Conservation (phyloP, 108 stramenopile species). For the Seminavis robusta region DNA sequence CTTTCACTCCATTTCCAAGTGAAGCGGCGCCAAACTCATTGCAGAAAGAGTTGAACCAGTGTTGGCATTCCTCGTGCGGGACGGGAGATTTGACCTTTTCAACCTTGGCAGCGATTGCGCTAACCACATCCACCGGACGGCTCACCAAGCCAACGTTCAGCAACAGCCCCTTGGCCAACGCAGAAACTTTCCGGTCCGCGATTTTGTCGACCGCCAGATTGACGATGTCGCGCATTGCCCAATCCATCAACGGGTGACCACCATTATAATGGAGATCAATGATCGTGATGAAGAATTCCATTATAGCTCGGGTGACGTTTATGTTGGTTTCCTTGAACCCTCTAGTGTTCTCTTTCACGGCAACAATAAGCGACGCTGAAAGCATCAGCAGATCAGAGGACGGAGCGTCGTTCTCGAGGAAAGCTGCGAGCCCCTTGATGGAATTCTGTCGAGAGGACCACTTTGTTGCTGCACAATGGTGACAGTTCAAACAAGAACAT, state of each 20-base stretch:
- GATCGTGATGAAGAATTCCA: conserved; percentile 55
- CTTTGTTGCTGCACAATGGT: conserved; percentile 41
- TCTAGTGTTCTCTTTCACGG: conserved; percentile 65
- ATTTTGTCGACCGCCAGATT: conserved; percentile 65
- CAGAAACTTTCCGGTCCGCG: conserved; percentile 70
- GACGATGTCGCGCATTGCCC: conserved; percentile 39
- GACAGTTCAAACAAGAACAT: not conserved
- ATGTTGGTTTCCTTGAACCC: conserved; percentile 84
- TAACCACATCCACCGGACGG: conserved; percentile 41
- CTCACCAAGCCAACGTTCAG: conserved; percentile 49
- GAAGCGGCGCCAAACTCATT: conserved; percentile 66
- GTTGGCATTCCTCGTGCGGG: conserved; percentile 64
- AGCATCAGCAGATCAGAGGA: conserved; percentile 8
- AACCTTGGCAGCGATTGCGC: conserved; percentile 20
- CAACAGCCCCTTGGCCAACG: conserved; percentile 42
- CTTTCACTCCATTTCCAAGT: conserved; percentile 41
- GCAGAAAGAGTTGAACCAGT: conserved; percentile 50
- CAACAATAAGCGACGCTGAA: conserved; percentile 41
- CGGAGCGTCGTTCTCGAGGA: conserved; percentile 19
- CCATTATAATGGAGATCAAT: conserved; percentile 36
- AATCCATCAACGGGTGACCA: conserved; percentile 26
- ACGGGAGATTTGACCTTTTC: conserved; percentile 62
- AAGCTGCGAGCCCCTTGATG: conserved; percentile 49
- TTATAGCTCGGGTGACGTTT: conserved; percentile 61
- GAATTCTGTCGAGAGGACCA: conserved; percentile 64